Base-by-base conservation (phyloP, 208 protist species). In the Leishmania martiniquensis region DNA sequence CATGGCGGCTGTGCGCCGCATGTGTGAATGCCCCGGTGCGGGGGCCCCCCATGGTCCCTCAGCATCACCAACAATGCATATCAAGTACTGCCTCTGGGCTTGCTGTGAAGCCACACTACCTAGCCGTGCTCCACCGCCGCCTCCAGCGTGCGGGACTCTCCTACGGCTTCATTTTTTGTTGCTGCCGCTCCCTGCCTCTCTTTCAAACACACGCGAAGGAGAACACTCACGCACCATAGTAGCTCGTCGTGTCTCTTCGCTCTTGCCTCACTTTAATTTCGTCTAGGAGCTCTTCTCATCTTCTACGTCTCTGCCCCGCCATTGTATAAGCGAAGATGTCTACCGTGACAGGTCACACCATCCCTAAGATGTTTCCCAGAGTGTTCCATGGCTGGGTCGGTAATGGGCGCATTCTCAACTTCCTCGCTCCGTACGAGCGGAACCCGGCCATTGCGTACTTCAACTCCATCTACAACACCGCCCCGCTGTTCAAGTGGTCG, bases 401-500 rank as follows among this genome's bases (percentile, higher is more conserved):
- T 25, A 95, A 89, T 22, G 82, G 75, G 5, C 80, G 81, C 42
- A 63, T 97, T 22, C 96, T 97, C 83, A 86, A 90, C 80, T 92
- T 65, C 59, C 81, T 97, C 6, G 84, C 90, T 45, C 90, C 94
- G 10, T 95, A 91, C 67, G 94, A 97, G 81, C 87, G 83, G 71
- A 92, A 95, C 75, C 60, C 71, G 17, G 42, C 80, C 12, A 75
- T 97, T n/a, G 87, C 83, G 39, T 96, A 94, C 84, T 49, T 96
- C 44, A 97, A 97, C 85, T 94, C 91, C 9, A 93, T 89, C 32
- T 97, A 96, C 78, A 97, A 97, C 81, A 74, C 75, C 17, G 92
- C 94, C 4, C 94, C 94, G 9, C 80, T 93, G 7, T 94, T 96
- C 81, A 97, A 97, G 90, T 96, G 92, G 94, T 92, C 90, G 1